Base-by-base conservation (phyloP, 2,329 filamentous ascomycete genomes). In the Lachnellula arida region DNA sequence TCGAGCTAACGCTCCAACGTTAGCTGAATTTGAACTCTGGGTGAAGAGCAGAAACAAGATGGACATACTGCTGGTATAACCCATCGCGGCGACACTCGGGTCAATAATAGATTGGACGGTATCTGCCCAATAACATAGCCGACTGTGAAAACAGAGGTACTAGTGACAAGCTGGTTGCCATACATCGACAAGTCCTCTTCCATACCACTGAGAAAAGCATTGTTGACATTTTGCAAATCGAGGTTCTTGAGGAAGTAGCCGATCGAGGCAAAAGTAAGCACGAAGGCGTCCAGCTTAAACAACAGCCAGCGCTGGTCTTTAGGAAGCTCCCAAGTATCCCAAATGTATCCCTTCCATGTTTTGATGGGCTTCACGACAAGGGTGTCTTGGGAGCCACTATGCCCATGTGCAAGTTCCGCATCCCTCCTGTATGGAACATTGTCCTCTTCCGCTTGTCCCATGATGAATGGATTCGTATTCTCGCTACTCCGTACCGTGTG, bases 71-170 rank as follows among this genome's bases (percentile, higher is more conserved):
- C 32, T 8, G 64, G 64, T n/a, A 68, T 70, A 11, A 70, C 67
- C 67, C 57, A 73, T 61, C 64, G 66, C 34, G 64, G 66, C 1
- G 63, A 68, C 2, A 80, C 63, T 9, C 74, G 72, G 1, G 77
- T 81, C 5, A 82, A 67, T 6, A 81, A 69, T 9, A 82, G 71
- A 55, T 81, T 80, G 46, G 72, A 76, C 1, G 77, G 77, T 12
- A 80, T 73, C 54, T 79, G 71, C 3, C 76, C 77, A 49, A 80
- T 73, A 0, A 80, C 74, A 58, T 81, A 81, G 15, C 78, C 79
- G 2, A 78, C 73, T 0, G 76, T 81, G 76, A 77, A 82, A 28
- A 71, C 73, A 3, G 77, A 72, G 51, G 77, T 73, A 70, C 79
- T 77, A 52, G 77, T 76, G 56, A 80, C 78, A 14, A 79, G 72